These are phyloP conservation scores for Dioszegia aurantiaca DNA, from an alignment of 768 basidiomycete species.

Conservation along the genomic window DNA sequence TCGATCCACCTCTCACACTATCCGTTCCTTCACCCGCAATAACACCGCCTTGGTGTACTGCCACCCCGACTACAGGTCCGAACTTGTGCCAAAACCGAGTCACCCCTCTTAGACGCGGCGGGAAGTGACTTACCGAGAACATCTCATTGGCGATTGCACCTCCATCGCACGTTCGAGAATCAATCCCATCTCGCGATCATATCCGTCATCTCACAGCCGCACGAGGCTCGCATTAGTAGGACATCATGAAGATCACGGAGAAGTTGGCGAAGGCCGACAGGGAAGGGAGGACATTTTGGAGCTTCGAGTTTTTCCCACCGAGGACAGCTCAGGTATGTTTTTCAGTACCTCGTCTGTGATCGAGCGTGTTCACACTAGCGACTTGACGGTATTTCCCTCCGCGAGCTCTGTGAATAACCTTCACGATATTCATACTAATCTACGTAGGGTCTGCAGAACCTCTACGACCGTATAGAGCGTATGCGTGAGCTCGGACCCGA, in stretches of 20 bases:
- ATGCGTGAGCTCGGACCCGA: conserved; percentile 94
- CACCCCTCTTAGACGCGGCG: no score
- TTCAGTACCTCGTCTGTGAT: no score
- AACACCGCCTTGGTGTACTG: no score
- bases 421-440: background rate
- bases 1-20: background rate
- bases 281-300: conserved; percentile 92
- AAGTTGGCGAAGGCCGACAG: conserved; percentile 82
- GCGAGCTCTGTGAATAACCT: no score
- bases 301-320: conserved; percentile 97
- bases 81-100: no score
- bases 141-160: no score
- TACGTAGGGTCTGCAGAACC: conserved; percentile 80
- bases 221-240: background rate
- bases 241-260: conserved; percentile 83
- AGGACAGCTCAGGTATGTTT: conserved; percentile 79
- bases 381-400: no score
- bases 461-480: conserved; percentile 96
- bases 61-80: no score
- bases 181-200: background rate
- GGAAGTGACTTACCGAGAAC: no score
- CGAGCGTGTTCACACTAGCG: no score
- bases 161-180: background rate
- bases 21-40: no score
- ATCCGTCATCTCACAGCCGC: background rate